Evolutionary conservation across 2,329 filamentous ascomycete species (phyloP).

Genomic region (Exutisphaerella laricina): DNA sequence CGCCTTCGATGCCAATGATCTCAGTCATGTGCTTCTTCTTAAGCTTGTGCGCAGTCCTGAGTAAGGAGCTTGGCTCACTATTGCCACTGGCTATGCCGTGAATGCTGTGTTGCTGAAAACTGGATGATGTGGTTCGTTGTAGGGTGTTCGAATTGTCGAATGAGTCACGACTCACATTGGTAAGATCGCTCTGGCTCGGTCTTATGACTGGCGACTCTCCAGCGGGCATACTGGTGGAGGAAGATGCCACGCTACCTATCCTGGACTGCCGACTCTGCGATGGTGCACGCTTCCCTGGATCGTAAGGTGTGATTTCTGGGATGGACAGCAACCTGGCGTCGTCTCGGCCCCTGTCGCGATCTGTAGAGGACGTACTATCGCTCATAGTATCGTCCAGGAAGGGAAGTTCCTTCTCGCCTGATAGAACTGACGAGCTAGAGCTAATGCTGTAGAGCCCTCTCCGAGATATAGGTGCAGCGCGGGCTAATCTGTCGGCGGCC

Average conservation of each 20-base stretch:
- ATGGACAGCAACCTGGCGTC: slow-evolving; percentile 38
- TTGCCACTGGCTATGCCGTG: slow-evolving; percentile 12
- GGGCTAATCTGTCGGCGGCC: slow-evolving; percentile 59
- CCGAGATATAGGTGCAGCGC: slow-evolving; percentile 28
- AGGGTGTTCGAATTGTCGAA: slow-evolving; percentile 19
- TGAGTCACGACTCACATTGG: slow-evolving; percentile 21
- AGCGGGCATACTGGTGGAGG: slow-evolving; percentile 11
- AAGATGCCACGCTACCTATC: slow-evolving; percentile 16
- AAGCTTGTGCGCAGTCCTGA: slow-evolving; percentile 44
- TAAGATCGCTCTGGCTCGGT: slow-evolving; percentile 10
- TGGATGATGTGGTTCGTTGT: slow-evolving; percentile 17
- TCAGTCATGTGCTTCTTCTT: slow-evolving; percentile 54
- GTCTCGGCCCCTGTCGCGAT: slow-evolving; percentile 40
- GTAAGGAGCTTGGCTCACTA: slow-evolving; percentile 23
- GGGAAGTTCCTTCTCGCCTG: slow-evolving; percentile 28
- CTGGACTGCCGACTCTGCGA: slow-evolving; percentile 12
- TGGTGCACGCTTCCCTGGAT: slow-evolving; percentile 12
- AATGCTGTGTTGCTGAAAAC: slow-evolving; percentile 12
- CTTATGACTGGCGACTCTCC: slow-evolving; percentile 11
- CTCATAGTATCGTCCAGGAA: slow-evolving; percentile 41
- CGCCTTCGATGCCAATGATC: slow-evolving; percentile 53
- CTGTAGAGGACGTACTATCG: slow-evolving; percentile 47
- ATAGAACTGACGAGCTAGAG: slow-evolving; percentile 38
- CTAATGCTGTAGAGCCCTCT: slow-evolving; percentile 46
- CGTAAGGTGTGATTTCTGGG: slow-evolving; percentile 24